Base-by-base conservation (phyloP, 257 asterid genomes). In the Ilex aquifolium region DNA sequence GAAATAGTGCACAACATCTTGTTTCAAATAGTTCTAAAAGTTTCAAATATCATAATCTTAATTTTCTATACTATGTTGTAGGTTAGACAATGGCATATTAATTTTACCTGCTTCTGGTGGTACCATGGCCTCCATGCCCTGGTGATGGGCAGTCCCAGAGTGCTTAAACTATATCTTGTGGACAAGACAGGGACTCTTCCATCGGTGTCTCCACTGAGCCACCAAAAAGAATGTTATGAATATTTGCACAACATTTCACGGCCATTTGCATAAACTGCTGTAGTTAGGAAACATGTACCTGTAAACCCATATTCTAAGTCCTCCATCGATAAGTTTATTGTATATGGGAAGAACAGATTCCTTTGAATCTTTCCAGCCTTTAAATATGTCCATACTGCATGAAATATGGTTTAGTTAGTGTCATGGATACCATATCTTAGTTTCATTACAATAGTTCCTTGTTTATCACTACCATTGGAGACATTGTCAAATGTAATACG, bases 51-150 rank as follows among this genome's bases (percentile, higher is more conserved):
- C 48, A 42, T 42, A 11, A 42, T 42, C 7, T 6, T 42, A 42
- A 42, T 21, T 21, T 21, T 21, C 27, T 21, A 21, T 21, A 21
- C 27, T 21, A 21, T 21, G 27, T 4, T 36, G 42, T 8, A 36
- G 8, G 42, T 36, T 36, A 36, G 7, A 36, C 42, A 36, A 36
- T 36, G 42, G 7, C 42, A 36, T 7, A 16, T 11, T 5, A 62
- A 65, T 3, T 7, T 42, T 70, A 91, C 98, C 95, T 91, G 98
- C 72, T 86, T 82, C 67, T 81, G 65, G 61, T 88, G 91, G 82
- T 84, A 91, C 98, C 97, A 91, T 27, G 96, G 96, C 55, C 95
- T 81, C 98, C 98, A 91, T 48, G 88, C 79, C 55, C 44, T 64
- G 70, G 75, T 82, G 64, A 91, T 84, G n/a, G 83, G 76, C 57